Evolutionary conservation across 805 yeast genomes (phyloP), one percentile per base, ranked within the genome.

Genomic region (Dipodascus geniculatus): DNA sequence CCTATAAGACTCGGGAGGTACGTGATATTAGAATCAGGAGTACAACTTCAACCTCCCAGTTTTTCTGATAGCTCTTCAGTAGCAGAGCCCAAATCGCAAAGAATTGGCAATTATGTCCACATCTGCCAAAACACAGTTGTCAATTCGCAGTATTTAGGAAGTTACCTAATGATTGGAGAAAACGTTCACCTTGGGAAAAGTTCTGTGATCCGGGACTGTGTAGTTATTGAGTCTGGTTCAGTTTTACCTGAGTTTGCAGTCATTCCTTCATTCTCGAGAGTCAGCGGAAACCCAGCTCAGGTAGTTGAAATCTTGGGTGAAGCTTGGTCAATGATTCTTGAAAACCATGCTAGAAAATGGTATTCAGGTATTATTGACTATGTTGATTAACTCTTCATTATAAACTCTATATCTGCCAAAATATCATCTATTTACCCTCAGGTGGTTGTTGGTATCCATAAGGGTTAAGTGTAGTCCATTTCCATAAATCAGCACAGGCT

Each of bases 401-500:
- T n/a, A n/a, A n/a, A n/a, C n/a, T n/a, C n/a, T n/a, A n/a, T 28
- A 28, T 28, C 6, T 28, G 33, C 11, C 11, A 6, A 11, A 28
- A 28, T 6, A 6, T 28, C 11, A 11, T 38, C 20, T 38, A 38
- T 38, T 38, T 38, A 38, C 14, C 44, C 19, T 38, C 8, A n/a
- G 56, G 56, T 8, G 60, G 58, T 58, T 60, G 50, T 52, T 66
- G 67, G 61, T 75, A 84, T 20, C 90, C 90, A 58, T 63, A 73
- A 3, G 90, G 90, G 63, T 85, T 81, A 61, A 75, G 71, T 20
- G 76, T 73, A 28, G 87, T 79, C 93, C 95, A 86, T 53, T 74
- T 77, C 91, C 93, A 86, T 56, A 85, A 71, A 65, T 85, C 91
- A 50, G 65, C 66, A 65, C 91, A 85, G 19, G 91, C 87, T 20